Conservation (phyloP, 148 eudicot genomes). For the Rhododendron henanense region DNA sequence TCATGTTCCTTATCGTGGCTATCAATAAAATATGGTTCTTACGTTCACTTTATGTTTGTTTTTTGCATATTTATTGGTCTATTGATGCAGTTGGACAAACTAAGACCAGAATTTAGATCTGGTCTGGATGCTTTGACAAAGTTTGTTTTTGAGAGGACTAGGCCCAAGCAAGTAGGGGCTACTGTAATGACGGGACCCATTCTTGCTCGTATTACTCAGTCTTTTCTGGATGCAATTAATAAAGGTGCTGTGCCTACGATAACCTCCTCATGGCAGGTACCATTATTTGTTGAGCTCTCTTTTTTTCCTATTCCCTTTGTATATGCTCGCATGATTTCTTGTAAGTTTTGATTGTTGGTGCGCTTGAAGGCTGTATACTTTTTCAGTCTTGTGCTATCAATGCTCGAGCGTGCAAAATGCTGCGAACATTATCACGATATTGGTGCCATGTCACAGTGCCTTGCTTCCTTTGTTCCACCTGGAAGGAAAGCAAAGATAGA, state of each 20-base stretch:
- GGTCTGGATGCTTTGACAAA: conserved; percentile 90
- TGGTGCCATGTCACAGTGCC: neutral
- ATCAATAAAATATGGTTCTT: neutral
- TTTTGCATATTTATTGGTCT: neutral
- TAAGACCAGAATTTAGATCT: conserved; percentile 88
- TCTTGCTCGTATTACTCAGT: conserved; percentile 84
- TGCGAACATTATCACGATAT: neutral
- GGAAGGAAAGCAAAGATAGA: neutral
- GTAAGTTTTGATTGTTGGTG: neutral
- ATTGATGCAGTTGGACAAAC: conserved; percentile 56
- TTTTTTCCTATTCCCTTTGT: neutral
- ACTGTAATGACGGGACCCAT: conserved; percentile 92
- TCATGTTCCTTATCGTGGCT: conserved; percentile 7
- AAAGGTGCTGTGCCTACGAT: conserved; percentile 98
- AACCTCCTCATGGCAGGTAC: conserved; percentile 98
- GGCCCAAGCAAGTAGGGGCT: conserved; percentile 94
- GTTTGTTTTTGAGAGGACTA: conserved; percentile 91
- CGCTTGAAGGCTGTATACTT: neutral
- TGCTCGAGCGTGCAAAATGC: neutral
- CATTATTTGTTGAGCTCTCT: conserved; percentile 5
- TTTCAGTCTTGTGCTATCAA: neutral
- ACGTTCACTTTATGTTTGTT: neutral
- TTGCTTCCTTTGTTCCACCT: neutral
- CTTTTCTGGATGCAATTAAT: conserved; percentile 89
- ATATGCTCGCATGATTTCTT: neutral